Evolutionary conservation across 148 eudicot genomes (phyloP), one percentile per base, ranked within the genome.

Genomic region (Drosera capensis): DNA sequence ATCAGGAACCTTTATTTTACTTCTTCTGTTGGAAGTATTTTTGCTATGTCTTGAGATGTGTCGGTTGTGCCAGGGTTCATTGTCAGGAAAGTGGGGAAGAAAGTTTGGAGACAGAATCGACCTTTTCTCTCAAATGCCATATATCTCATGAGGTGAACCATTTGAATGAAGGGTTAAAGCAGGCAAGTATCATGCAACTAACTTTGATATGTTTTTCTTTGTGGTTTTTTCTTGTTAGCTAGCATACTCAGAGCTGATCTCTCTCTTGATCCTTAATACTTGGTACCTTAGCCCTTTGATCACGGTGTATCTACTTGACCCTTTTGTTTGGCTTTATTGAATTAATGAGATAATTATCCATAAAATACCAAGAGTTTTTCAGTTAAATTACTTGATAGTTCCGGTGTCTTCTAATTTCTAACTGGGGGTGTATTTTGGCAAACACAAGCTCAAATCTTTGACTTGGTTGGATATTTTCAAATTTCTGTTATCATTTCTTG

Each of bases 51-150:
- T 39, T 16, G 15, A 2, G 2, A 4, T 34, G 2, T 34, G 38
- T 5, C 29, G 61, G 40, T 40, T 20, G 37, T 19, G 9, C 23
- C 55, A 90, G 97, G 82, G 81, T 90, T 49, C 71, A 90, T 57
- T 90, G 97, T 66, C 76, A 73, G 63, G 97, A 90, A 78, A 90
- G 95, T 66, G 87, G 97, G 18, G 97, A 90, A 53, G 97, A 90
- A 73, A 90, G 82, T 63, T 75, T 76, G 15, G 97, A 90, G 62
- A 59, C 44, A 22, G 97, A 90, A 57, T 67, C 86, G 5, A 80
- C 90, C 3, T 81, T 80, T 72, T 71, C 93, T 21, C 78, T 90
- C n/a, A 90, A 90, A 62, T 90, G 97, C 65, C 97, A 90, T 62
- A 90, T 90, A 65, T 90, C 97, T 3, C 95, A 84, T 0, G 97